phyloP scores from a whole-genome alignment of 176 grass and related monocot genomes.

The Zoysia pacifica region DNA sequence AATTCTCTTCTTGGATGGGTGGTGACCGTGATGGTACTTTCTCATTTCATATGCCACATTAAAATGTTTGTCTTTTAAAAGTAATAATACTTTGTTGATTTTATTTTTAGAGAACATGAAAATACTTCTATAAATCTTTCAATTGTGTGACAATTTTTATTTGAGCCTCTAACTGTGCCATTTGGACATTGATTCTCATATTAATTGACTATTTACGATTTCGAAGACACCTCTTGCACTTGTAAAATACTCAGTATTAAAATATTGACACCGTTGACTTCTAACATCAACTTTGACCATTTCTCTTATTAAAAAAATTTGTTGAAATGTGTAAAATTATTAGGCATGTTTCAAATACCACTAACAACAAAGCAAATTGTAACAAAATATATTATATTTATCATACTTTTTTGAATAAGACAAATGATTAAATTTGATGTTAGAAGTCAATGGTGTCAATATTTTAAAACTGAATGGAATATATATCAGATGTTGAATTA shows the following conservation, averaged over 20 bases:
- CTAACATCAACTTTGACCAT: too few species aligned
- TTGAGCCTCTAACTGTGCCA: neutral
- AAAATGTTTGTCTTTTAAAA: constrained; percentile 16
- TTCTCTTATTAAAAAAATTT: too few species aligned
- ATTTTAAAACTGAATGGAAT: too few species aligned
- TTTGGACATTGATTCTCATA: neutral
- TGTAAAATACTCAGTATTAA: neutral
- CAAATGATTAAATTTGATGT: too few species aligned
- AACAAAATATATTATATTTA: too few species aligned
- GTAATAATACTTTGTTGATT: neutral
- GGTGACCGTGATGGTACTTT: constrained; percentile 98
- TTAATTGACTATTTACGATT: neutral
- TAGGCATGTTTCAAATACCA: too few species aligned
- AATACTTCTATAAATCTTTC: neutral
- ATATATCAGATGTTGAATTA: neutral
- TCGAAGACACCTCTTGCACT: constrained; percentile 1
- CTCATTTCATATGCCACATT: constrained; percentile 26
- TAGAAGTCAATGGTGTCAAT: too few species aligned
- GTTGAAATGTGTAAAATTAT: too few species aligned
- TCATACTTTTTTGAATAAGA: too few species aligned
- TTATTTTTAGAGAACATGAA: neutral
- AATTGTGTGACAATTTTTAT: neutral
- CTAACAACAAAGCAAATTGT: too few species aligned
- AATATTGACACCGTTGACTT: too few species aligned
- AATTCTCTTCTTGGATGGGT: constrained; percentile 99